Base-by-base conservation (phyloP, 768 basidiomycete genomes). In the Naganishia antarctica region DNA sequence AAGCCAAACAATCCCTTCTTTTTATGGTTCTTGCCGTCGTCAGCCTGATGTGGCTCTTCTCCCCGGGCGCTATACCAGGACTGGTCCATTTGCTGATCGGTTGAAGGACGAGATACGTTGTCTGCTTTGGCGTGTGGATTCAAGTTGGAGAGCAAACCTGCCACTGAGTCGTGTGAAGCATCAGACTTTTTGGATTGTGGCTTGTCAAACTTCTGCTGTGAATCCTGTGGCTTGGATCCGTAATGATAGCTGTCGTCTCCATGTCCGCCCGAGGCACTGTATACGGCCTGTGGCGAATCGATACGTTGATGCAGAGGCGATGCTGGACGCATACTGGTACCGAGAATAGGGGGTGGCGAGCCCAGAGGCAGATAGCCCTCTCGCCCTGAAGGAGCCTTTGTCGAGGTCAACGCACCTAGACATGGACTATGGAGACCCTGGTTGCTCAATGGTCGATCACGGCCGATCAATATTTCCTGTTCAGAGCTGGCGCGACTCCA, bases 401-500 rank as follows among this genome's bases (percentile, higher is more conserved):
- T 32, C 6, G 61, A 32, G 1, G 47, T 40, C 29, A 63, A 25
- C 1, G 47, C 26, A 21, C 23, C 18, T 3, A 37, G 1, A 15
- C 48, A 46, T 37, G 29, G 34, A 40, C 48, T 37, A 25, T 31
- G n/a, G n/a, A 15, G 18, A 5, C 31, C 60, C 3, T 18, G 8
- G 6, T 9, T 32, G 6, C 45, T 44, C 15, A 25, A 44, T 11
- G 31, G n/a, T 28, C 12, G n/a, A 18, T 47, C 31, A 23, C 47
- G 45, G 29, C 3, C 26, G 26, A 26, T 21, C 28, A 62, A 49
- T 4, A 37, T n/a, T 34, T 62, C 61, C n/a, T 62, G 61, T 11
- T 62, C 61, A 18, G 47, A 62, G 15, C 45, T 62, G 7, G 61
- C 61, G 9, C 46, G 47, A 25, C 61, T 62, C 61, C 61, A 48